Evolutionary conservation across 2,329 filamentous ascomycete species (phyloP), one percentile per base, ranked within the genome.

Genomic region (Harringtonia aguacate): DNA sequence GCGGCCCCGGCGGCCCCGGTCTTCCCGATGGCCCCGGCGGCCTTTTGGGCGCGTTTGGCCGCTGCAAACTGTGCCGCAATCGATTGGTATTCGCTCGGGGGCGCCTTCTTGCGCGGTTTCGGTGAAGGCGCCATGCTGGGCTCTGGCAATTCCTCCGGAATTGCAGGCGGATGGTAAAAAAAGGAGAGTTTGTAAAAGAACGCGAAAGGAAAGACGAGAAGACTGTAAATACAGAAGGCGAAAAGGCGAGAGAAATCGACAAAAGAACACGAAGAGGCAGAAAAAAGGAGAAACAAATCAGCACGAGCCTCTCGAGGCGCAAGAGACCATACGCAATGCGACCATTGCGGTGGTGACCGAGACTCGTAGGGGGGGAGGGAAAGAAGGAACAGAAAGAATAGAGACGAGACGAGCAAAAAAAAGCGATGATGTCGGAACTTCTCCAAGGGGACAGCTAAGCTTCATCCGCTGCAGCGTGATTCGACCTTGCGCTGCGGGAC

Each of bases 31-130:
- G 18, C 18, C 4, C 5, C 34, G 15, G 10, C 12, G 17, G 5
- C 18, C 45, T 68, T 66, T 50, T 73, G 69, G 46, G 63, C 63
- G 41, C 64, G 67, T 57, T 75, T 73, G 29, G 73, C 73, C 36
- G 66, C 67, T 24, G 67, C 71, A 60, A 67, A 77, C 56, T 76
- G 66, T 33, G 68, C 67, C 17, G 70, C 66, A 48, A 78, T 73
- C 46, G 65, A 59, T 53, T 73, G 62, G 61, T 74, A 74, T 33
- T 77, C 72, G 56, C 46, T 37, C 17, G 49, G 44, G 27, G 41
- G 21, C 17, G 52, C 50, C 44, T 57, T 50, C 17, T 55, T 47
- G 28, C 53, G 50, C 17, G 55, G 46, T 48, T 53, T 54, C 4
- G 50, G 44, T 21, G 44, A n/a, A 13, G 50, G 39, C 15, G 50